Base-by-base conservation (phyloP, 1,284 basidiomycete species). In the Tilletia indica region DNA sequence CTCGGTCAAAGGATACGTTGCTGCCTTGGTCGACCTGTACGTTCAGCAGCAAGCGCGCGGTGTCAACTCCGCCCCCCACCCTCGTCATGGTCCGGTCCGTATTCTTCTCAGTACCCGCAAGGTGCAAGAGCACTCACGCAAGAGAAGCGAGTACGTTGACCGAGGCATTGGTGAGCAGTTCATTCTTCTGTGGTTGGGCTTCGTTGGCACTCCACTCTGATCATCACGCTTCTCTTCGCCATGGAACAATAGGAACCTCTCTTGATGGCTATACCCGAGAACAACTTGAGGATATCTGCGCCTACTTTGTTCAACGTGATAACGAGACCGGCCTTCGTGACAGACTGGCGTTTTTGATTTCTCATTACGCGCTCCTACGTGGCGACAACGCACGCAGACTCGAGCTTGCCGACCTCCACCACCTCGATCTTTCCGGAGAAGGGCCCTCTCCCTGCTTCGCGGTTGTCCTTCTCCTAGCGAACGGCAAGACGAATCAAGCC, bases 401-500 rank as follows among this genome's bases (percentile, higher is more conserved):
- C 4, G 56, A 58, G 56, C 56, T 58, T 11, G 21, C 56, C 11
- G 56, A 58, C 56, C 19, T 58, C 34, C 56, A 58, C 12, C 56
- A 58, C 12, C 56, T 58, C 19, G 19, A 58, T 19, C 56, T 58
- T 11, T 9, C 12, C 2, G 56, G 56, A 11, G 56, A 58, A 31
- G 56, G 56, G 12, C 42, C 42, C 12, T n/a, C 51, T n/a, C 51
- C 19, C 19, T 58, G 56, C 56, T 58, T 58, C 34, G 56, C 56
- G 12, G 56, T 58, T 19, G 56, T 58, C 21, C 21, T 58, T 11
- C 12, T 58, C 19, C 21, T 58, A 25, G 12, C 56, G 21, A 58
- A 58, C 34, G 56, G 56, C 12, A 58, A 58, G 56, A 58, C 56
- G 4, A 58, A 58, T 31, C 56, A 58, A 25, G 56, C 56, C n/a